Evolutionary conservation across 352 stramenopile genomes (phyloP).

Genomic region (Hyphochytrium catenoides): DNA sequence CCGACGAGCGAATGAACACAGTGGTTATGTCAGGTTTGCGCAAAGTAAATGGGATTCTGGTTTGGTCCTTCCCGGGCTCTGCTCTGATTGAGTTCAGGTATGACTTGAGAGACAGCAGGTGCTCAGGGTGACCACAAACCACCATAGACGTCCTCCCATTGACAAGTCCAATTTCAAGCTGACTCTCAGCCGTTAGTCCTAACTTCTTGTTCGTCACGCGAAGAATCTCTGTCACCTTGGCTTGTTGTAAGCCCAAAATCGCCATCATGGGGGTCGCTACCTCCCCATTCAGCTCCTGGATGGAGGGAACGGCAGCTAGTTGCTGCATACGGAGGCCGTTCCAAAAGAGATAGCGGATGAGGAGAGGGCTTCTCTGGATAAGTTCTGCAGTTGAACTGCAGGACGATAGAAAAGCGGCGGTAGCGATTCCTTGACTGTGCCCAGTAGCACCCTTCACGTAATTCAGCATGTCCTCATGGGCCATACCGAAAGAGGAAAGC

Average conservation of each 20-base stretch:
- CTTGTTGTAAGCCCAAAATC: conserved; percentile 23
- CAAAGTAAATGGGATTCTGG: conserved; percentile 40
- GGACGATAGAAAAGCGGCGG: conserved; percentile 28
- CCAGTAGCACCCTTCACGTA: conserved; percentile 20
- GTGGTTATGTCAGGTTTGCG: conserved; percentile 34
- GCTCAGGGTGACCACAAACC: conserved; percentile 32
- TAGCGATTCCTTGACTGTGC: conserved; percentile 51
- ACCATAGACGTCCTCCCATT: conserved; percentile 28
- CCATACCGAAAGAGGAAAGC: conserved; percentile 19
- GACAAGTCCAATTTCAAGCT: conserved; percentile 37
- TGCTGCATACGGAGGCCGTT: conserved; percentile 35
- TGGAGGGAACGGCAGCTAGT: conserved; percentile 14
- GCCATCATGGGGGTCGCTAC: conserved; percentile 37
- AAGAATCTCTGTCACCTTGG: conserved; percentile 25
- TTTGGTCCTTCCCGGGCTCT: conserved; percentile 27
- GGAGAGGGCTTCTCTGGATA: conserved; percentile 14
- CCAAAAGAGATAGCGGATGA: conserved; percentile 52
- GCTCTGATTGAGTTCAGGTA: conserved; percentile 22
- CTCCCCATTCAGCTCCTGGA: conserved; percentile 11
- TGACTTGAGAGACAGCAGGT: conserved; percentile 23
- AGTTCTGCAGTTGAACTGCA: conserved; percentile 27
- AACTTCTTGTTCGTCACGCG: conserved; percentile 19
- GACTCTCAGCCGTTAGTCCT: conserved; percentile 14
- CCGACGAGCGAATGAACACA: conserved; percentile 27
- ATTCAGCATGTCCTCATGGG: conserved; percentile 27